Evolutionary conservation across 768 basidiomycete genomes (phyloP).

Genomic region (Rhodosporidiobolus odoratus): DNA sequence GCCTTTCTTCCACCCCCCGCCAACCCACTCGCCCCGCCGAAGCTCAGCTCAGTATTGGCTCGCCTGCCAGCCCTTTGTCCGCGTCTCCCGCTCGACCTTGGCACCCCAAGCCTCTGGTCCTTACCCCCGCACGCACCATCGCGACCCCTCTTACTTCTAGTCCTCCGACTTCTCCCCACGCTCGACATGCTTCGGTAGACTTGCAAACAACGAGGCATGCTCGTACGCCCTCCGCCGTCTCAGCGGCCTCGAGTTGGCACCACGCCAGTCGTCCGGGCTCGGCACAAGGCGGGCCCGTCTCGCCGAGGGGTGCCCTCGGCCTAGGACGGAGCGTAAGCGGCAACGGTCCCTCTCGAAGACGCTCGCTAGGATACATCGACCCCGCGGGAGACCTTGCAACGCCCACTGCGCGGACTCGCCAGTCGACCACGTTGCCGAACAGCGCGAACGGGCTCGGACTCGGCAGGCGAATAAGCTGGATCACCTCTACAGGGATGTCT

Average conservation of each 20-base stretch:
- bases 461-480: constrained; percentile 1
- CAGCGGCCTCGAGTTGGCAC: no score
- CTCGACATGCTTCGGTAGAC: not conserved
- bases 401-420: not conserved
- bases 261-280: no score
- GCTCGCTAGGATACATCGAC: constrained; percentile 20
- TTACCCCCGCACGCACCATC: constrained; percentile 27
- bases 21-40: not conserved
- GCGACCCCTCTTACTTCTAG: constrained; percentile 3
- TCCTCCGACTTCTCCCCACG: not conserved
- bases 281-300: no score
- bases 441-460: not conserved
- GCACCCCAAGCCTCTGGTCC: constrained; percentile 31
- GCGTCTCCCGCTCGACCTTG: not conserved
- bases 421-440: not conserved
- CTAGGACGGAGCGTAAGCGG: no score
- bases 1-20: not conserved
- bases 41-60: not conserved
- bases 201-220: not conserved
- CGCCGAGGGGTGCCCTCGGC: no score
- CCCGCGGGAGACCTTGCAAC: not conserved
- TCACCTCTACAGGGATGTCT: not conserved
- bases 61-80: not conserved
- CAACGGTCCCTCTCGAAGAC: not conserved
- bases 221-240: not conserved